Percentiles rank a stretch among this genome's conserved stretches.
Evolutionary conservation across 1,284 basidiomycete genomes (phyloP).

Genomic region (Microbotryum violaceum): DNA sequence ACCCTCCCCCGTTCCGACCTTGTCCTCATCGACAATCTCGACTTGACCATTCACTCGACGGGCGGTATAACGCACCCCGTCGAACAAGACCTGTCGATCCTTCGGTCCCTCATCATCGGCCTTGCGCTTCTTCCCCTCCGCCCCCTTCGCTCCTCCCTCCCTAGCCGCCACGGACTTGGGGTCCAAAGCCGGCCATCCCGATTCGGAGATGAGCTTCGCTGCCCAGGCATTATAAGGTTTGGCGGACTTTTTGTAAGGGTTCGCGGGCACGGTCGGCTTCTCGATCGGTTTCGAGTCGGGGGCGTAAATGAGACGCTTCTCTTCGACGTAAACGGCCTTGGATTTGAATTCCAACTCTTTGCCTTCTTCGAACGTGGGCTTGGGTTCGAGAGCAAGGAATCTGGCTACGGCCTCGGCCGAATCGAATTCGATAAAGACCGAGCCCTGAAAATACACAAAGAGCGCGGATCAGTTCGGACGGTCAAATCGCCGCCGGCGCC

Average conservation of each 20-base stretch:
- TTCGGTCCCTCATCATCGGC: slow-evolving; percentile 36
- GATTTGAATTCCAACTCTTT: slow-evolving; percentile 71
- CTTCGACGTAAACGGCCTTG: slow-evolving; percentile 85
- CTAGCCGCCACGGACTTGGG: slow-evolving; percentile 26
- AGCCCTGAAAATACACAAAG: slow-evolving; percentile 52
- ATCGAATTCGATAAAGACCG: slow-evolving; percentile 86
- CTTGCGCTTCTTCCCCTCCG: slow-evolving; percentile 42
- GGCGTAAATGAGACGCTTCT: slow-evolving; percentile 83
- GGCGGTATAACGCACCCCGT: slow-evolving; percentile 35
- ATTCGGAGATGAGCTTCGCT: slow-evolving; percentile 39
- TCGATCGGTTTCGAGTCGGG: slow-evolving; percentile 49
- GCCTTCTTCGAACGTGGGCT: slow-evolving; percentile 58
- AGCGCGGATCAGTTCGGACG: background rate
- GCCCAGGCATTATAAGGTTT: slow-evolving; percentile 85
- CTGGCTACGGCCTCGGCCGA: slow-evolving; percentile 61
- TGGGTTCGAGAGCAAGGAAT: slow-evolving; percentile 71
- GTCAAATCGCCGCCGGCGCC: background rate
- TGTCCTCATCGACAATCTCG: slow-evolving; percentile 58
- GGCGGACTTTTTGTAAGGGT: slow-evolving; percentile 50
- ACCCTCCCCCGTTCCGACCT: slow-evolving; percentile 61
- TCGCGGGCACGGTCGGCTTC: slow-evolving; percentile 48
- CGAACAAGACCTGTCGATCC: slow-evolving; percentile 37
- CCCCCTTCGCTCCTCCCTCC: slow-evolving; percentile 39
- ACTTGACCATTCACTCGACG: slow-evolving; percentile 42
- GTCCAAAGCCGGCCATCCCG: slow-evolving; percentile 39